These are phyloP conservation scores for Candida pseudoviswanathii DNA, from an alignment of 1,139 yeast genomes.

Conservation along the genomic window DNA sequence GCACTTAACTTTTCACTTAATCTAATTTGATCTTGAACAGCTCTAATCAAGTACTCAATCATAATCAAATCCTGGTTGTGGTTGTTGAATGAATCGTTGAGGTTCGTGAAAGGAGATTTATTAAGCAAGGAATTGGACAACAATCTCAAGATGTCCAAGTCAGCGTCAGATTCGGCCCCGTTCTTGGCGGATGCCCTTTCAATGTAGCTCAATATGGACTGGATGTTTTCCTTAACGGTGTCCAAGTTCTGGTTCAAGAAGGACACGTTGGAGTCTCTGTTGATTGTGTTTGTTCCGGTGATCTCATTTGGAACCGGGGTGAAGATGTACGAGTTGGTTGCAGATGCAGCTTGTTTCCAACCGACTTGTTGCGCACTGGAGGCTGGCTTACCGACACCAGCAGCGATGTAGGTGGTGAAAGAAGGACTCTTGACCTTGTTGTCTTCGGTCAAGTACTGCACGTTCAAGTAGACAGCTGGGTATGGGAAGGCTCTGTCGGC, in stretches of 20 bases:
- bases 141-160: conserved; percentile 62
- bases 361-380: conserved; percentile 49
- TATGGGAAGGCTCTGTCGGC: conserved; percentile 69
- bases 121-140: conserved; percentile 64
- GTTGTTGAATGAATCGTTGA: conserved; percentile 65
- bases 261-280: conserved; percentile 29
- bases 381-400: conserved; percentile 65
- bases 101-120: conserved; percentile 59
- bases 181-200: conserved; percentile 18
- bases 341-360: conserved; percentile 37
- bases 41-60: conserved; percentile 82
- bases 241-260: conserved; percentile 57
- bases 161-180: conserved; percentile 40
- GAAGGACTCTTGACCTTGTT: conserved; percentile 39
- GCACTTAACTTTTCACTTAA: conserved; percentile 66
- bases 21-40: conserved; percentile 84
- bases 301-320: conserved; percentile 76
- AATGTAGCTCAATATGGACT: conserved; percentile 54
- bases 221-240: conserved; percentile 55
- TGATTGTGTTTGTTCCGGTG: conserved; percentile 44
- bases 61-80: conserved; percentile 82
- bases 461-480: conserved; percentile 80
- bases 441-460: conserved; percentile 45
- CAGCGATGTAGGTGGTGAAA: conserved; percentile 72
- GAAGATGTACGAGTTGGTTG: conserved; percentile 63